phyloP scores from a whole-genome alignment of 78 protist genomes.

The Cavenderia fasciculata region DNA sequence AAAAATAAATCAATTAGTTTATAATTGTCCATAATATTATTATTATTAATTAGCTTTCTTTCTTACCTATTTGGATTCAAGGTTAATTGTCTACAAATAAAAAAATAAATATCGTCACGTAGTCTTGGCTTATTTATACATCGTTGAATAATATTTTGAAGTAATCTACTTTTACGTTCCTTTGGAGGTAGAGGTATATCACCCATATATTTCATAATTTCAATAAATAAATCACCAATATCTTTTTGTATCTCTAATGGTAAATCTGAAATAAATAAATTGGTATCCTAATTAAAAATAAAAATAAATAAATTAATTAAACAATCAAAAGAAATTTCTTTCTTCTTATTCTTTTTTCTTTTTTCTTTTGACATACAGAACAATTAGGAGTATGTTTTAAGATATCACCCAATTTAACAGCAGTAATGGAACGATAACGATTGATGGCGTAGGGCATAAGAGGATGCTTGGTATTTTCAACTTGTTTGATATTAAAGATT shows the following conservation, averaged over 20 bases:
- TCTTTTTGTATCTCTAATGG: constrained; percentile 21
- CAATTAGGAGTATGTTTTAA: constrained; percentile 19
- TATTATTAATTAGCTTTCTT: background rate
- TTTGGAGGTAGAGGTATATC: constrained; percentile 34
- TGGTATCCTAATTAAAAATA: background rate
- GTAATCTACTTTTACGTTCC: constrained; percentile 42
- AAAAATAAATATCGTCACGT: constrained; percentile 57
- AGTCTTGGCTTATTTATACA: constrained; percentile 42
- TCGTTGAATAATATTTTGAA: constrained; percentile 49
- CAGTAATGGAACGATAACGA: constrained; percentile 44
- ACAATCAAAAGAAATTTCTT: no score
- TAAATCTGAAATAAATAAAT: constrained; percentile 17
- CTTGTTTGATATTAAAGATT: constrained; percentile 9
- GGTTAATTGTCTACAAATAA: constrained; percentile 44
- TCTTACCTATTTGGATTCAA: background rate
- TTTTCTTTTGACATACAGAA: constrained; percentile 11
- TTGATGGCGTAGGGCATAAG: constrained; percentile 49
- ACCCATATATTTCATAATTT: constrained; percentile 59
- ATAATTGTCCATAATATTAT: background rate
- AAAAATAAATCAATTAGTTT: background rate
- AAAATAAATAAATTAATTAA: no score
- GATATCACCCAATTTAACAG: constrained; percentile 40
- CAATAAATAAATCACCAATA: constrained; percentile 7
- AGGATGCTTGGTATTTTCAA: constrained; percentile 65
- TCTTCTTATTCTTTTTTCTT: no score